These are phyloP conservation scores for Aspergillus spinulosporus DNA, from an alignment of 2,329 filamentous ascomycete genomes.

Conservation along the genomic window DNA sequence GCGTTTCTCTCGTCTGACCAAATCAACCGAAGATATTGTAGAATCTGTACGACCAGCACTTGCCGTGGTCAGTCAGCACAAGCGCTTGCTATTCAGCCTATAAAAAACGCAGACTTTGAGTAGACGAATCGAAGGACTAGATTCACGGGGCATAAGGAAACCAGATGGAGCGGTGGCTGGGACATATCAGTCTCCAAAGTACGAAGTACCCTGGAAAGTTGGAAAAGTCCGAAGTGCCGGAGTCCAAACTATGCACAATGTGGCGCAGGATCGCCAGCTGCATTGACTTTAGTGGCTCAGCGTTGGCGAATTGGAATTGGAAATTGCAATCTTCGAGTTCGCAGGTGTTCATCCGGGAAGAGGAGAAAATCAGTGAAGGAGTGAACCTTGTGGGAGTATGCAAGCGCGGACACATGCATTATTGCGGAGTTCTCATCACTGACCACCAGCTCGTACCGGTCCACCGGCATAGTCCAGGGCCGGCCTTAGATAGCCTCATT, in stretches of 20 bases:
- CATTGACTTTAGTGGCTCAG: background rate
- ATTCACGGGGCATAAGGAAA: background rate
- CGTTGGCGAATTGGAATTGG: background rate
- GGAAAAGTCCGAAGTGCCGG: too few species aligned
- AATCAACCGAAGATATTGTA: constrained; percentile 20
- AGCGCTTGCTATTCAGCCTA: too few species aligned
- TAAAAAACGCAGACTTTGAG: background rate
- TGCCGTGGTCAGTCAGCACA: constrained; percentile 3
- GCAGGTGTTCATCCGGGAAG: constrained; percentile 11
- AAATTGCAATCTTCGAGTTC: constrained; percentile 4
- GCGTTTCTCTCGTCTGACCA: constrained; percentile 19
- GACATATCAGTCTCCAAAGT: too few species aligned
- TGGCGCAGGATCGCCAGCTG: constrained; percentile 7
- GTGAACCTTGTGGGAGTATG: background rate
- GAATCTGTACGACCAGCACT: constrained; percentile 15
- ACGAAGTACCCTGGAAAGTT: background rate
- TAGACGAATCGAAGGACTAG: background rate
- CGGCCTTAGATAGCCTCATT: background rate
- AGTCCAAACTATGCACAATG: constrained; percentile 3
- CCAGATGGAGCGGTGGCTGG: background rate
- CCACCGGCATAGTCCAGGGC: background rate
- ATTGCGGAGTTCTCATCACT: background rate
- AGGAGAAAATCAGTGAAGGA: background rate
- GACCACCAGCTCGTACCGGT: background rate
- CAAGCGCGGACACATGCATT: constrained; percentile 8